Conservation (phyloP, 2,329 filamentous ascomycete species). For the Fonsecaea pugnacius region DNA sequence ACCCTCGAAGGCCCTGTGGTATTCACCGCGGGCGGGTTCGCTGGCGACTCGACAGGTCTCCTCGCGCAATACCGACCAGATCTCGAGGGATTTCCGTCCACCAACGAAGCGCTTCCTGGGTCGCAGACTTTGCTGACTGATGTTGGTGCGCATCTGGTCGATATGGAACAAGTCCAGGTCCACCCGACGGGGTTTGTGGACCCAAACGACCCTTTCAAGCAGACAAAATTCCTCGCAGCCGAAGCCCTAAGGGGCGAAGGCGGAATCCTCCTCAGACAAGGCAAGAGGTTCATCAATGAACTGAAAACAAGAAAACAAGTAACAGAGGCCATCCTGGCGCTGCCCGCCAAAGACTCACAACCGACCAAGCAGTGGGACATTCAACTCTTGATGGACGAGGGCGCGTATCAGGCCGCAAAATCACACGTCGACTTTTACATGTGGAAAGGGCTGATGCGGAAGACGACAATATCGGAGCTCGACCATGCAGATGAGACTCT, state of each 20-base stretch:
- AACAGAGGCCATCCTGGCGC: constrained; percentile 54
- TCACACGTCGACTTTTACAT: constrained; percentile 67
- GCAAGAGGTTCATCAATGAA: constrained; percentile 65
- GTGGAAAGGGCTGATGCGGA: constrained; percentile 65
- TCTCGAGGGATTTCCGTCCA: constrained; percentile 63
- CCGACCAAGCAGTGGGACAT: constrained; percentile 61
- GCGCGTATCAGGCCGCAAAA: constrained; percentile 56
- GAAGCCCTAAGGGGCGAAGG: constrained; percentile 68
- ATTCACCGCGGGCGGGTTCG: constrained; percentile 66
- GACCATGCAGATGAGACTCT: constrained; percentile 48
- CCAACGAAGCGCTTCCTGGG: constrained; percentile 64
- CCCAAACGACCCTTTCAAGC: constrained; percentile 49
- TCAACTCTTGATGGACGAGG: constrained; percentile 63
- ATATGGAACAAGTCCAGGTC: constrained; percentile 62
- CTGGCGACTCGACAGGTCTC: constrained; percentile 63
- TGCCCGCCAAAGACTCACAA: constrained; percentile 36
- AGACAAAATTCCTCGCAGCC: constrained; percentile 66
- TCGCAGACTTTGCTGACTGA: constrained; percentile 53
- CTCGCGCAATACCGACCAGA: constrained; percentile 63
- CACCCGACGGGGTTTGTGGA: constrained; percentile 70
- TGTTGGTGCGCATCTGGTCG: constrained; percentile 48
- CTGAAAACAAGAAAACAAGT: constrained; percentile 63
- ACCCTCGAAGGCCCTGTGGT: constrained; percentile 60
- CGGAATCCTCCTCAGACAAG: constrained; percentile 58
- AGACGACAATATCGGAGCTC: constrained; percentile 57